phyloP scores from a whole-genome alignment of 441 rosid genomes.

The Populus hybrid region DNA sequence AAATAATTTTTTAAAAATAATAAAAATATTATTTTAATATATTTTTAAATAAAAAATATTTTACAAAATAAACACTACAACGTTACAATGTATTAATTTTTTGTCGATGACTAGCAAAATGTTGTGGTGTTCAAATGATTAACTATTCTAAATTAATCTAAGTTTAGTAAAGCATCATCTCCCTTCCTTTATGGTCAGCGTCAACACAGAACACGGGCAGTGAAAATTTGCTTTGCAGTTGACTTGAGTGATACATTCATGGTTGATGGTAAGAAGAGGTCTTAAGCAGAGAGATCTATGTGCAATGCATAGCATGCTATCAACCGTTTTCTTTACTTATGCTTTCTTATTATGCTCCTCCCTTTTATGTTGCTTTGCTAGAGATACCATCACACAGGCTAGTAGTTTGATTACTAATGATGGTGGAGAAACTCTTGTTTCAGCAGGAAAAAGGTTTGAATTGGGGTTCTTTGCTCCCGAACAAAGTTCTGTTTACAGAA shows the following conservation, averaged over 20 bases:
- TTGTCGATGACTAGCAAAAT: no score
- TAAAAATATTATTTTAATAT: no score
- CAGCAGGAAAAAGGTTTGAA: constrained; percentile 14
- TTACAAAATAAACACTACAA: no score
- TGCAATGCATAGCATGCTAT: not conserved
- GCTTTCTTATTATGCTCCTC: not conserved
- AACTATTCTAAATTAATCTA: no score
- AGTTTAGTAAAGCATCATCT: no score
- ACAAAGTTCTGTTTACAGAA: not conserved
- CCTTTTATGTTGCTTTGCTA: constrained; percentile 10
- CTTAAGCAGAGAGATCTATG: not conserved
- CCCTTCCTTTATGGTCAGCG: no score
- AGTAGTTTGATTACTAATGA: not conserved
- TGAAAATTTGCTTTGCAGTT: not conserved
- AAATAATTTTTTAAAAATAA: no score
- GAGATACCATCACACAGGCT: constrained; percentile 10
- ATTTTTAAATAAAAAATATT: no score
- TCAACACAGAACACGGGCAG: no score
- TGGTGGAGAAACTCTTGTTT: not conserved
- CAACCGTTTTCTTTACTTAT: not conserved
- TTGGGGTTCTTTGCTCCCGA: constrained; percentile 36
- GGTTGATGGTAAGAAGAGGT: not conserved
- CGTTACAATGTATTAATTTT: no score
- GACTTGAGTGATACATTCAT: not conserved
- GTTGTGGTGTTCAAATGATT: no score